phyloP scores from a whole-genome alignment of 163 green algal genomes.

The Scenedesmus sp. region DNA sequence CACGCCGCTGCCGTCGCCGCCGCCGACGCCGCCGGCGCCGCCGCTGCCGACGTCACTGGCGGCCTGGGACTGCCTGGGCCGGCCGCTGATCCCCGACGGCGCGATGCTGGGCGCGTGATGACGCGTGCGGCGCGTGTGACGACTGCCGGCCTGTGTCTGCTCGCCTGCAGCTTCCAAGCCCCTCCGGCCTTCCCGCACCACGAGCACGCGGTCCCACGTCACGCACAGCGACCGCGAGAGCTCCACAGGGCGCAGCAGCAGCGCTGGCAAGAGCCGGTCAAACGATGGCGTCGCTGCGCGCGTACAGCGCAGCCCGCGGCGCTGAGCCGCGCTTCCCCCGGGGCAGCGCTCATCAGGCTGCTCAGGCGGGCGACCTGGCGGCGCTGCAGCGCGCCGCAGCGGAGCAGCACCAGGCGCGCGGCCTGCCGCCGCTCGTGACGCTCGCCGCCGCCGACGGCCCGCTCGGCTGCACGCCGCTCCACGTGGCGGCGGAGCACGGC shows the following conservation, averaged over 20 bases:
- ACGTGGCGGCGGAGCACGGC: constrained; percentile 43
- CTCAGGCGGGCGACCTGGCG: background rate
- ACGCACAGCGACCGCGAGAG: background rate
- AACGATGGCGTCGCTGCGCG: no score
- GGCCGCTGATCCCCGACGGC: constrained; percentile 58
- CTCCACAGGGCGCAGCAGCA: background rate
- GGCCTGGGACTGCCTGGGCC: constrained; percentile 59
- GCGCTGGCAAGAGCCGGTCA: background rate
- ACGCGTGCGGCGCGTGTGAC: no score
- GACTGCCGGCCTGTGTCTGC: no score
- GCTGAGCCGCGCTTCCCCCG: no score
- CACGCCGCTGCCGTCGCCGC: constrained; percentile 51
- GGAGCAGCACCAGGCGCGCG: background rate
- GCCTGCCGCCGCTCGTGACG: constrained; percentile 27
- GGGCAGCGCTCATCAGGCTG: constrained; percentile 20
- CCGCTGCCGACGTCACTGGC: constrained; percentile 60
- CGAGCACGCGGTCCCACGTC: no score
- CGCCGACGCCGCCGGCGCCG: constrained; percentile 51
- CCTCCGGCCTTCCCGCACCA: background rate
- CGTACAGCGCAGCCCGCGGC: no score
- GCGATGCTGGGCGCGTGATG: constrained; percentile 5
- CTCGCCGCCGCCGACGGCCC: constrained; percentile 39
- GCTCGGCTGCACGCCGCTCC: constrained; percentile 43
- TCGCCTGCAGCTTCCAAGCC: background rate
- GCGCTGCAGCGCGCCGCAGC: background rate